Evolutionary conservation across 129 eudicot species (phyloP).

Genomic region (Pulicaria dysenterica): DNA sequence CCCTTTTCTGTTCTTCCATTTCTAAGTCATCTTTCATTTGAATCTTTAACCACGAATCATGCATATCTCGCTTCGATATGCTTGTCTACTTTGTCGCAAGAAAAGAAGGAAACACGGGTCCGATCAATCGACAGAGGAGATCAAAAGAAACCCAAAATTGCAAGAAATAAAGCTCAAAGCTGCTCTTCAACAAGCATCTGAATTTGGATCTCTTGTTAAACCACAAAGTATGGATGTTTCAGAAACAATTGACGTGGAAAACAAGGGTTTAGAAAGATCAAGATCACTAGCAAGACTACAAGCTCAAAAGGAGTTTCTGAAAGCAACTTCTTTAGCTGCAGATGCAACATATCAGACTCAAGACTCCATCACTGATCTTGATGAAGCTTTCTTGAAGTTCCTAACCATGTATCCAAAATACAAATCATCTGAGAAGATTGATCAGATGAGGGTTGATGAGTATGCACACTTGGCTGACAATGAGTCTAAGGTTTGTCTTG

Average conservation of each 20-base stretch:
- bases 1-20: conserved; percentile 14
- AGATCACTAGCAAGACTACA: conserved; percentile 77
- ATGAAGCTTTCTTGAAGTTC: conserved; percentile 71
- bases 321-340: conserved; percentile 92
- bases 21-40: conserved; percentile 28
- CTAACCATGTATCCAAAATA: conserved; percentile 87
- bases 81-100: conserved; percentile 64
- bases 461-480: conserved; percentile 62
- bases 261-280: conserved; percentile 74
- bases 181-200: conserved; percentile 96
- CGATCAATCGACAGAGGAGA: conserved; percentile 40
- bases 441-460: conserved; percentile 76
- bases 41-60: conserved; percentile 35
- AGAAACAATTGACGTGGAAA: conserved; percentile 49
- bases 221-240: conserved; percentile 60
- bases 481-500: conserved; percentile 90
- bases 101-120: conserved; percentile 67
- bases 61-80: conserved; percentile 84
- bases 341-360: conserved; percentile 65
- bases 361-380: conserved; percentile 58
- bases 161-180: conserved; percentile 79
- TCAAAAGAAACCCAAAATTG: conserved; percentile 61
- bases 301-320: conserved; percentile 86
- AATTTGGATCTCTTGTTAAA: conserved; percentile 75
- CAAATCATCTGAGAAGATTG: conserved; percentile 76